Evolutionary conservation across 768 basidiomycete species (phyloP).

Genomic region (Austroboletus festivus): DNA sequence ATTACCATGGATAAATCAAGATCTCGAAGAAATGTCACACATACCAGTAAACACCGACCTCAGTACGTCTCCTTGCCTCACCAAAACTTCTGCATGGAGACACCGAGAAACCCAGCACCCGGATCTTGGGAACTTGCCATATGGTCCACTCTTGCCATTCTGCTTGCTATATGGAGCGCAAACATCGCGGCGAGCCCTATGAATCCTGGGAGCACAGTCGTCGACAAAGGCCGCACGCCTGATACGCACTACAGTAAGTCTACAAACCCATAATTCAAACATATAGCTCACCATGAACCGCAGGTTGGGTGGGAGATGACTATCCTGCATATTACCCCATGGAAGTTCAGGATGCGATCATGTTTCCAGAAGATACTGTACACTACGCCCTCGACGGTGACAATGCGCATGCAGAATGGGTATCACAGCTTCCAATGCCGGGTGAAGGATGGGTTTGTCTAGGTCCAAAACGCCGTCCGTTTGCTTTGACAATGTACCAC

Average conservation of each 20-base stretch:
- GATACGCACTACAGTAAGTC: conserved; percentile 19
- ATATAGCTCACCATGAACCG: conserved; percentile 1
- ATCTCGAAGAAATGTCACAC: conserved; percentile 4
- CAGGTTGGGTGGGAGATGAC: conserved; percentile 28
- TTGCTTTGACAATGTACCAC: conserved; percentile 38
- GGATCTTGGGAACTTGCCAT: conserved; percentile 18
- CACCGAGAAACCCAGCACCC: conserved; percentile 3
- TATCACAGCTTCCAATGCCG: conserved; percentile 20
- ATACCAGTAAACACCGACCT: not conserved
- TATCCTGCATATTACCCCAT: conserved; percentile 26
- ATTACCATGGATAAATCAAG: not conserved
- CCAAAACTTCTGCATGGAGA: conserved; percentile 10
- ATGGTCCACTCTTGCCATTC: conserved; percentile 17
- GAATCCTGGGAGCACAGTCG: too few species aligned
- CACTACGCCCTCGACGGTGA: conserved; percentile 25
- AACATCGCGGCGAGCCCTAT: conserved; percentile 1
- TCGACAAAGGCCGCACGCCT: not conserved
- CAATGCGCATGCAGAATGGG: conserved; percentile 20
- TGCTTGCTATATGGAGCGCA: conserved; percentile 23
- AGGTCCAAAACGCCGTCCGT: conserved; percentile 29
- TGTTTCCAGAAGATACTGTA: conserved; percentile 27
- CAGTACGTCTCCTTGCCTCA: not conserved
- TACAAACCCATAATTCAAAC: not conserved
- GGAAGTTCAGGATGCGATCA: conserved; percentile 17
- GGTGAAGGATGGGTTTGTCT: conserved; percentile 25